These are phyloP conservation scores for Gnomoniopsis sp. DNA, from an alignment of 2,329 filamentous ascomycete genomes.

Conservation along the genomic window DNA sequence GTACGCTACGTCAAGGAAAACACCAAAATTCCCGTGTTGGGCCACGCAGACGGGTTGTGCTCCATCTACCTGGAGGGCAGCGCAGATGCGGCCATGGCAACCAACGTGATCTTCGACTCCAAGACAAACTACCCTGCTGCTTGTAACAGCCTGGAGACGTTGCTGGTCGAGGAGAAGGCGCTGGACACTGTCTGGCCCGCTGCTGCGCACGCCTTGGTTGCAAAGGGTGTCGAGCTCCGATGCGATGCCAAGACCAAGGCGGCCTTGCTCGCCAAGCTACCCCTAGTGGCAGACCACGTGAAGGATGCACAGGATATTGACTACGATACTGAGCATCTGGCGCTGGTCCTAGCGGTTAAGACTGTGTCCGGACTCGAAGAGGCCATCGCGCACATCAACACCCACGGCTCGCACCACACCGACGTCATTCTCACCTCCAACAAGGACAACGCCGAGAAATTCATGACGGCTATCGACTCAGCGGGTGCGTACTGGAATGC, in stretches of 20 bases:
- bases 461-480: slow-evolving; percentile 83
- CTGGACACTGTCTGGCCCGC: slow-evolving; percentile 64
- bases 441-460: slow-evolving; percentile 66
- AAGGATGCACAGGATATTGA: slow-evolving; percentile 67
- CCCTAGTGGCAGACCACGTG: slow-evolving; percentile 42
- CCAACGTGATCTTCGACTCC: slow-evolving; percentile 78
- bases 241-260: slow-evolving; percentile 71
- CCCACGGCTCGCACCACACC: slow-evolving; percentile 89
- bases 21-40: slow-evolving; percentile 92
- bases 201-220: slow-evolving; percentile 70
- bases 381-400: slow-evolving; percentile 86
- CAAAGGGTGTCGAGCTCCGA: slow-evolving; percentile 75
- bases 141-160: slow-evolving; percentile 90
- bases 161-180: slow-evolving; percentile 75
- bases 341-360: slow-evolving; percentile 80
- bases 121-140: slow-evolving; percentile 94
- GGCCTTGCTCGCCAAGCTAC: slow-evolving; percentile 50
- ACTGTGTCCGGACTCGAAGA: slow-evolving; percentile 65
- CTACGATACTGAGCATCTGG: slow-evolving; percentile 86
- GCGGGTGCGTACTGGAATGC: slow-evolving; percentile 97
- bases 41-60: slow-evolving; percentile 93
- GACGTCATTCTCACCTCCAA: slow-evolving; percentile 81
- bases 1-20: slow-evolving; percentile 86
- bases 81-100: slow-evolving; percentile 69
- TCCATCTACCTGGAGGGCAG: slow-evolving; percentile 78